Evolutionary conservation across 2,329 filamentous ascomycete species (phyloP).

Genomic region (Aspergillus flavus): DNA sequence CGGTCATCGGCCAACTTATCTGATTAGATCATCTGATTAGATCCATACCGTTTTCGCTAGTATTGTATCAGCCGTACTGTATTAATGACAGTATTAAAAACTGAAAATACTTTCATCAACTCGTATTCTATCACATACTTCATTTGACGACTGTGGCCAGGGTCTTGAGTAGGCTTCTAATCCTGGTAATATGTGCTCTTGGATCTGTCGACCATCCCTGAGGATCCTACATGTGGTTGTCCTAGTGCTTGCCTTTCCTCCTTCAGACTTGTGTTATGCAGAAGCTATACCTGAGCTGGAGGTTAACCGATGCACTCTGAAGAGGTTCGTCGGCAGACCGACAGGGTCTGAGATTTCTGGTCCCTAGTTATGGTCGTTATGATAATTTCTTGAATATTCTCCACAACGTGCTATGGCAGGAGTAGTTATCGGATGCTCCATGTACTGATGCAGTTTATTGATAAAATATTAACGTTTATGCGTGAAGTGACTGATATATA

Average conservation of each 20-base stretch:
- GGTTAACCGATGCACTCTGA: no score
- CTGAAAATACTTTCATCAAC: background rate
- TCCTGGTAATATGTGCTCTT: background rate
- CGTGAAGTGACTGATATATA: no score
- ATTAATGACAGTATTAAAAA: background rate
- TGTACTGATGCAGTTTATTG: background rate
- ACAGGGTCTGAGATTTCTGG: background rate
- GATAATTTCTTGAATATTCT: background rate
- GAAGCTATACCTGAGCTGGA: background rate
- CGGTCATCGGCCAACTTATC: constrained; percentile 24
- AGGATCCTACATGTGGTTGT: background rate
- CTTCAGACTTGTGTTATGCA: background rate
- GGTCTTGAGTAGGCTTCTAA: background rate
- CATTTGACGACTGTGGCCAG: background rate
- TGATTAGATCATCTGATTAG: constrained; percentile 35
- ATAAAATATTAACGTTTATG: no score
- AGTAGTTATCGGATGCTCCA: background rate
- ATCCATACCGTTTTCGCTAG: constrained; percentile 12
- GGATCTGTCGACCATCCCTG: background rate
- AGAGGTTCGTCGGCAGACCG: background rate
- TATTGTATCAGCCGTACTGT: constrained; percentile 5
- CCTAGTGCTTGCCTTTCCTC: background rate
- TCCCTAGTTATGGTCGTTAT: background rate
- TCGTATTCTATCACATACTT: background rate
- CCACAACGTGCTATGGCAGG: background rate